Percentiles rank a stretch among this genome's conserved stretches.
Conservation (phyloP, 805 yeast genomes). For the Ogataea degrootiae region DNA sequence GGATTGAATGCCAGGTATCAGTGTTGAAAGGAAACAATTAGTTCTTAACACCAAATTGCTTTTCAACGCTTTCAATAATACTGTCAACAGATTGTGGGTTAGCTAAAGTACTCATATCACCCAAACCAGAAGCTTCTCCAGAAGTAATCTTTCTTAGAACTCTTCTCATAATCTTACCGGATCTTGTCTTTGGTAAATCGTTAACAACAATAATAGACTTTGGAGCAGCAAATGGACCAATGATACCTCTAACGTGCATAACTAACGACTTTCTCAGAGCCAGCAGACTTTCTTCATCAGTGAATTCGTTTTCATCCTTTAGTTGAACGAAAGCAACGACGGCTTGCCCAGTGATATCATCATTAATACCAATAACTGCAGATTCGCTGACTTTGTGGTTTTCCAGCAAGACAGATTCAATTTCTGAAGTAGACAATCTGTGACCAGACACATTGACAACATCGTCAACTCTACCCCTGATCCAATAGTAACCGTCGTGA, state of each 20-base stretch:
- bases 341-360: slow-evolving; percentile 83
- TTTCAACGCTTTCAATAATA: slow-evolving; percentile 64
- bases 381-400: slow-evolving; percentile 67
- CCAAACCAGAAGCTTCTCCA: slow-evolving; percentile 88
- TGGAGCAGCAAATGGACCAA: slow-evolving; percentile 96
- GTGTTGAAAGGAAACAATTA: slow-evolving; percentile 3
- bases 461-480: slow-evolving; percentile 82
- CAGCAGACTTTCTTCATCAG: slow-evolving; percentile 42
- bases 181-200: slow-evolving; percentile 96
- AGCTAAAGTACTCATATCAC: slow-evolving; percentile 85
- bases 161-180: slow-evolving; percentile 98
- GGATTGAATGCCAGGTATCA: not conserved
- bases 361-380: slow-evolving; percentile 81
- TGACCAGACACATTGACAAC: slow-evolving; percentile 87
- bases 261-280: slow-evolving; percentile 69
- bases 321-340: slow-evolving; percentile 78
- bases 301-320: slow-evolving; percentile 42
- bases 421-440: slow-evolving; percentile 83
- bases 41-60: slow-evolving; percentile 34
- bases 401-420: slow-evolving; percentile 77
- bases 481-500: slow-evolving; percentile 80
- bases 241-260: slow-evolving; percentile 84
- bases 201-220: slow-evolving; percentile 73
- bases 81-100: slow-evolving; percentile 81
- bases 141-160: slow-evolving; percentile 88